These are phyloP conservation scores for Mortierella sp. DNA, from an alignment of 371 early-diverging fungal genomes.

Conservation along the genomic window DNA sequence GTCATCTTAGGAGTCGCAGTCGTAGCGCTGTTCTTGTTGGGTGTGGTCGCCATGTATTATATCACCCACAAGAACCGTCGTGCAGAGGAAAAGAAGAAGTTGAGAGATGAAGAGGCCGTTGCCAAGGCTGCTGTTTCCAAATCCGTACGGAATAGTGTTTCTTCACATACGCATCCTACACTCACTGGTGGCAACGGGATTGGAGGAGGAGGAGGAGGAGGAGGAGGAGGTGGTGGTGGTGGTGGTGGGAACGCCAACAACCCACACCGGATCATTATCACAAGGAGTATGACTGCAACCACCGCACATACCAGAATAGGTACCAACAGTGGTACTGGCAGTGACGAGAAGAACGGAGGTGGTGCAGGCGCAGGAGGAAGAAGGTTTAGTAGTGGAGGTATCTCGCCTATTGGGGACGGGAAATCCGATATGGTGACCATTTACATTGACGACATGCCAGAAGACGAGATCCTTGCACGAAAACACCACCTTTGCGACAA, in stretches of 20 bases:
- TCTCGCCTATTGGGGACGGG: background rate
- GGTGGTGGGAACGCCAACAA: background rate
- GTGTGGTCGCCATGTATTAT: conserved; percentile 28
- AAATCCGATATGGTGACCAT: conserved; percentile 19
- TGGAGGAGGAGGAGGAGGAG: background rate
- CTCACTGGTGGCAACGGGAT: background rate
- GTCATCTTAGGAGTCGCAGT: conserved; percentile 35
- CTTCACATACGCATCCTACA: background rate
- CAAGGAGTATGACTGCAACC: background rate
- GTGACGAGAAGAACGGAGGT: conserved; percentile 22
- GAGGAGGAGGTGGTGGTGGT: background rate
- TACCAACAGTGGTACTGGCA: background rate
- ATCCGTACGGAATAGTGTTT: background rate
- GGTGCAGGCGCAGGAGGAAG: background rate
- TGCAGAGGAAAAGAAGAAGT: conserved; percentile 27
- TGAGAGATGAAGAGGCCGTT: background rate
- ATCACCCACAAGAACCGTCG: conserved; percentile 45
- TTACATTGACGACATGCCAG: conserved; percentile 14
- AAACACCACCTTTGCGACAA: background rate
- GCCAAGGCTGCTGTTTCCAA: background rate
- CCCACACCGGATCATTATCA: conserved; percentile 7
- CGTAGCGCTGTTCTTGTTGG: conserved; percentile 31
- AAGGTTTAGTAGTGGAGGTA: background rate
- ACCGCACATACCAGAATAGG: background rate
- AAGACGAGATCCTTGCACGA: background rate